phyloP scores from a whole-genome alignment of 2,329 filamentous ascomycete genomes.

The Phyllosticta capitalensis region DNA sequence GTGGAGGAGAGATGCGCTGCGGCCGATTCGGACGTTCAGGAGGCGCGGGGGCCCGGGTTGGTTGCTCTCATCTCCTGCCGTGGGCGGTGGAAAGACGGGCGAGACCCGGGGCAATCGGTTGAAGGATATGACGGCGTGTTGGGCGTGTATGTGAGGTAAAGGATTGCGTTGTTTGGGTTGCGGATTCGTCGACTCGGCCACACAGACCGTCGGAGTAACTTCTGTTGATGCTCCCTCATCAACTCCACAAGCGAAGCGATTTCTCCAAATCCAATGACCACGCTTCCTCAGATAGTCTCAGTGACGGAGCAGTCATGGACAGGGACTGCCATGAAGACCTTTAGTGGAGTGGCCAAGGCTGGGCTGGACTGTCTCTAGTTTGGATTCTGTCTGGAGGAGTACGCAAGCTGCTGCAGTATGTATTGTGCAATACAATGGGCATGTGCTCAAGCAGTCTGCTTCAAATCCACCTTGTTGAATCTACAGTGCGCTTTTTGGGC shows the following conservation, averaged over 20 bases:
- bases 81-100: background rate
- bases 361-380: no score
- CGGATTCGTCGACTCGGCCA: background rate
- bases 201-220: background rate
- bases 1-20: background rate
- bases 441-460: no score
- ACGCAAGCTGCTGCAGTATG: no score
- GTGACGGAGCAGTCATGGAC: no score
- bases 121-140: no score
- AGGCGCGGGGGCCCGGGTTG: background rate
- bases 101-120: background rate
- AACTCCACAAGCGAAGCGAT: background rate
- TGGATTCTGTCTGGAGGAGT: no score
- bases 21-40: background rate
- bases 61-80: background rate
- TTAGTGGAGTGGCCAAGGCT: no score
- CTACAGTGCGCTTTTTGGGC: no score
- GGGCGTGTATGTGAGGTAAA: background rate
- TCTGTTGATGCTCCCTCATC: background rate
- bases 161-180: background rate
- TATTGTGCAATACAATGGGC: no score
- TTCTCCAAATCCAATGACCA: background rate
- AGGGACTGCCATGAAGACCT: no score
- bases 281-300: background rate
- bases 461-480: no score